Evolutionary conservation across 2,329 filamentous ascomycete genomes (phyloP).

Genomic region (Teratosphaeria epicoccoides): DNA sequence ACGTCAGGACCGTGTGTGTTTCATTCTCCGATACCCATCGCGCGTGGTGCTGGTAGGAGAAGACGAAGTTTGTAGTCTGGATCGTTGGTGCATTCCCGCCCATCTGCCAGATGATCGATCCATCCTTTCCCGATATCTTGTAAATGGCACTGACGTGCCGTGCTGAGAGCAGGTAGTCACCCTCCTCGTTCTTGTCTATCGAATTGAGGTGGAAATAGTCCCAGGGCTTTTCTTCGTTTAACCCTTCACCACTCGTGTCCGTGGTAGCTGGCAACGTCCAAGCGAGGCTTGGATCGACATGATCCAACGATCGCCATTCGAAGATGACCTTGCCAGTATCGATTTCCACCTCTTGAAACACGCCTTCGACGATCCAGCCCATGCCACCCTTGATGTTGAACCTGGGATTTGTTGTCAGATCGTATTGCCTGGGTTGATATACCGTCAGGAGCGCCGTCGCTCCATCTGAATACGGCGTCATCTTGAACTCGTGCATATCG

Average conservation of each 20-base stretch:
- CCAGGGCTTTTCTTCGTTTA: conserved; percentile 37
- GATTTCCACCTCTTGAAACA: conserved; percentile 47
- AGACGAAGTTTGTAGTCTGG: conserved; percentile 36
- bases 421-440: conserved; percentile 32
- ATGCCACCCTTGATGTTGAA: conserved; percentile 32
- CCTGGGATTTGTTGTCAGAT: conserved; percentile 32
- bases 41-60: conserved; percentile 45
- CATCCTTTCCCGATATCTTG: conserved; percentile 37
- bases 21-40: conserved; percentile 36
- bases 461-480: conserved; percentile 34
- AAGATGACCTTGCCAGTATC: conserved; percentile 46
- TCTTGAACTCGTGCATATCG: conserved; percentile 45
- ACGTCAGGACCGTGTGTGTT: conserved; percentile 40
- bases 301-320: conserved; percentile 49
- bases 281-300: conserved; percentile 42
- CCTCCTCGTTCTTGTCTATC: conserved; percentile 39
- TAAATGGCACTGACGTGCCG: conserved; percentile 38
- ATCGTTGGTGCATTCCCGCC: conserved; percentile 41
- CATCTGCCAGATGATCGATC: conserved; percentile 40
- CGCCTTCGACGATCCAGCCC: conserved; percentile 42
- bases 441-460: conserved; percentile 29
- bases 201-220: conserved; percentile 48
- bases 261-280: conserved; percentile 35
- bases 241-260: conserved; percentile 36
- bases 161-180: conserved; percentile 41